phyloP scores from a whole-genome alignment of 148 eudicot genomes.

The Rhododendron simsii region DNA sequence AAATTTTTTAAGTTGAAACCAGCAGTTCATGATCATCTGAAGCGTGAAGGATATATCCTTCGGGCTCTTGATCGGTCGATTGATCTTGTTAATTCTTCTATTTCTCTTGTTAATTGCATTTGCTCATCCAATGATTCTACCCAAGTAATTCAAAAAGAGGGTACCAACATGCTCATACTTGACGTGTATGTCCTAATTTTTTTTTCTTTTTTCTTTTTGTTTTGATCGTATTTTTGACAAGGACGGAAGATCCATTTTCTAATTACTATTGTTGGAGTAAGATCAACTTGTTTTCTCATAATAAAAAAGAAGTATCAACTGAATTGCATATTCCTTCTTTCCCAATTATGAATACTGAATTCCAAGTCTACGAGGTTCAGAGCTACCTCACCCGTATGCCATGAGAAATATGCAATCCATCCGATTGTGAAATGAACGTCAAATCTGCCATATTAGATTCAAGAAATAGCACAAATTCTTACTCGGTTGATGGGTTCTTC shows the following conservation, averaged over 20 bases:
- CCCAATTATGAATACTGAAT: not conserved
- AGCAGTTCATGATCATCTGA: not conserved
- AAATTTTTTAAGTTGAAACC: constrained; percentile 22
- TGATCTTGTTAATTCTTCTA: not conserved
- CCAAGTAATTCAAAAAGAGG: not conserved
- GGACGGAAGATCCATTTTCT: not conserved
- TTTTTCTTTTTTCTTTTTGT: not conserved
- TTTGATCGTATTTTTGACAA: not conserved
- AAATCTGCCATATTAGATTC: not conserved
- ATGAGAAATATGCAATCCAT: not conserved
- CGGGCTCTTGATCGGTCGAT: not conserved
- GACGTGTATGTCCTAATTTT: not conserved
- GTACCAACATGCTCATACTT: not conserved
- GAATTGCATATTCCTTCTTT: not conserved
- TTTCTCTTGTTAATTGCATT: not conserved
- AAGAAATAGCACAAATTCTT: not conserved
- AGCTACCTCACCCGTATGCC: not conserved
- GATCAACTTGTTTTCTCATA: not conserved
- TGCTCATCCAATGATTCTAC: not conserved
- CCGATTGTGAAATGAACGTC: not conserved
- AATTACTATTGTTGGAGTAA: not conserved
- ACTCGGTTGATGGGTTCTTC: not conserved
- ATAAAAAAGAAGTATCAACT: not conserved
- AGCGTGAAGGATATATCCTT: not conserved
- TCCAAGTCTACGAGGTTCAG: not conserved